Conservation (phyloP, 2,329 filamentous ascomycete species). For the Penicillium sclerotigenum region DNA sequence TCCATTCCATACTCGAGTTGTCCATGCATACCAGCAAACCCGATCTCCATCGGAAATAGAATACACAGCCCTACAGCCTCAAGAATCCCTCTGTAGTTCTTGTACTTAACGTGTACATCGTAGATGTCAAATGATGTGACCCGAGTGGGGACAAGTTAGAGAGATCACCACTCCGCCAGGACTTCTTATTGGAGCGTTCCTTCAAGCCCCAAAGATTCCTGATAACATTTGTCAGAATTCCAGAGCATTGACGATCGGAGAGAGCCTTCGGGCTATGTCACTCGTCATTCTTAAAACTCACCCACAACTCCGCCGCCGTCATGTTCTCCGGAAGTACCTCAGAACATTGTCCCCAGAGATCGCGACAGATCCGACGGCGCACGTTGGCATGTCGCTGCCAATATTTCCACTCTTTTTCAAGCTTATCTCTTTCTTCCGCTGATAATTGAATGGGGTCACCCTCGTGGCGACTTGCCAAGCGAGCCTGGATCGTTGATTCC, state of each 20-base stretch:
- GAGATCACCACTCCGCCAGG: slow-evolving; percentile 19
- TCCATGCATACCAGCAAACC: slow-evolving; percentile 4
- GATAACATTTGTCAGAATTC: slow-evolving; percentile 6
- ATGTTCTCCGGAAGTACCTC: slow-evolving; percentile 49
- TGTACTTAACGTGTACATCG: neutral
- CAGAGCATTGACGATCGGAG: slow-evolving; percentile 5
- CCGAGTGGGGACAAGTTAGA: slow-evolving; percentile 12
- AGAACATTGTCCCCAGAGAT: slow-evolving; percentile 52
- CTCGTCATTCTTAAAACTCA: slow-evolving; percentile 20
- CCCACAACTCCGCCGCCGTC: slow-evolving; percentile 51
- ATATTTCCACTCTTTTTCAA: slow-evolving; percentile 47
- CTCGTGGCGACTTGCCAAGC: slow-evolving; percentile 42
- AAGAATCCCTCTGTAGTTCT: neutral
- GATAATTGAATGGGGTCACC: slow-evolving; percentile 45
- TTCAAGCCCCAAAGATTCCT: slow-evolving; percentile 41
- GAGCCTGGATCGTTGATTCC: slow-evolving; percentile 40
- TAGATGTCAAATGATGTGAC: slow-evolving; percentile 24
- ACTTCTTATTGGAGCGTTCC: slow-evolving; percentile 28
- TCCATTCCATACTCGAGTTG: slow-evolving; percentile 13
- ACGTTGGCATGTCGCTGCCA: slow-evolving; percentile 42
- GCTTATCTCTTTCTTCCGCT: slow-evolving; percentile 46
- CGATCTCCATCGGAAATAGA: neutral
- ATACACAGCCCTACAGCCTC: neutral
- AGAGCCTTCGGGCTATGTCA: neutral
- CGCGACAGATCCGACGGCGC: slow-evolving; percentile 49